Percentiles rank a stretch among this genome's conserved stretches.
Evolutionary conservation across 352 stramenopile species (phyloP).

Genomic region (Pythium sp.): DNA sequence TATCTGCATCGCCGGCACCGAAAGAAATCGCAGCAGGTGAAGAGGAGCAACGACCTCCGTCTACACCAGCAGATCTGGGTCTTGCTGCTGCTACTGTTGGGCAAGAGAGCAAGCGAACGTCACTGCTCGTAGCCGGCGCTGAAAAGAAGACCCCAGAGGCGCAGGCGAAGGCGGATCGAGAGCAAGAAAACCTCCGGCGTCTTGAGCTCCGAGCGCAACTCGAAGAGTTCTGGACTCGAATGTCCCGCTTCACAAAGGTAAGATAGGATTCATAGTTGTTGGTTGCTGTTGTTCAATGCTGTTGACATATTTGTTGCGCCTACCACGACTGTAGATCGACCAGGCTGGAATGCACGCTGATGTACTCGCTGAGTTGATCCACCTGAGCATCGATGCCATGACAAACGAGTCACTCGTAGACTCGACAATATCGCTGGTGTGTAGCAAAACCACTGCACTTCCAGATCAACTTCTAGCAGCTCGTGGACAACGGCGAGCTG

Average conservation of each 20-base stretch:
- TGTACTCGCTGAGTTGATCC: constrained; percentile 33
- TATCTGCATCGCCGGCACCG: not conserved
- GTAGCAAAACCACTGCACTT: constrained; percentile 10
- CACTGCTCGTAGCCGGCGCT: not conserved
- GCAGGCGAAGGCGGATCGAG: constrained; percentile 1
- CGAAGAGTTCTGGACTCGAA: constrained; percentile 19
- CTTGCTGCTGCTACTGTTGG: not conserved
- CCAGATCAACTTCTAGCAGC: constrained; percentile 23
- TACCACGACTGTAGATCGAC: constrained; percentile 20
- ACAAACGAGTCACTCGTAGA: constrained; percentile 18
- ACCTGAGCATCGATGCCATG: constrained; percentile 36
- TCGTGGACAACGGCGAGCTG: constrained; percentile 19
- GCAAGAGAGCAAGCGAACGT: constrained; percentile 8
- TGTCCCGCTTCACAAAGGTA: constrained; percentile 13
- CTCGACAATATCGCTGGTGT: constrained; percentile 19
- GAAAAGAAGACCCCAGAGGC: constrained; percentile 15
- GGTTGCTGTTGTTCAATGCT: not conserved
- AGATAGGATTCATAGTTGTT: not conserved
- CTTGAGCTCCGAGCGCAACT: constrained; percentile 12
- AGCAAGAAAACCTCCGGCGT: constrained; percentile 4
- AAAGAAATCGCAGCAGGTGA: not conserved
- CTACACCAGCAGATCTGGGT: not conserved
- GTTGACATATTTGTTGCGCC: not conserved
- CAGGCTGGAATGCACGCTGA: constrained; percentile 29
- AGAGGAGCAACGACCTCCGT: not conserved